phyloP scores from a whole-genome alignment of 2,329 filamentous ascomycete species.

The Triangularia setosa region DNA sequence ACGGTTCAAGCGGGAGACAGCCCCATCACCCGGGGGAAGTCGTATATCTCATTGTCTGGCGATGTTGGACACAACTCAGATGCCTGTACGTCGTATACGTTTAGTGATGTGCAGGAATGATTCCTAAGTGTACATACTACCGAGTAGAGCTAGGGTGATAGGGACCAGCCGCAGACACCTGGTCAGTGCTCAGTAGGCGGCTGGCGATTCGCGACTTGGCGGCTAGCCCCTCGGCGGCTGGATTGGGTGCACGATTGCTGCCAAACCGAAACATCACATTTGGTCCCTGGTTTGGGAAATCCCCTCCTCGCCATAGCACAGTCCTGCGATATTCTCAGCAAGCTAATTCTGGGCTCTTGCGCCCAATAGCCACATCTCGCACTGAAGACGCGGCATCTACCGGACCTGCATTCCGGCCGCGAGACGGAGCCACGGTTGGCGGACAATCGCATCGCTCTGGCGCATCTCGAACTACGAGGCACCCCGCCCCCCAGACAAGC shows the following conservation, averaged over 20 bases:
- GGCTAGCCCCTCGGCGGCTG: not conserved
- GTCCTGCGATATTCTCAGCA: not conserved
- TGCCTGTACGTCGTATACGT: not conserved
- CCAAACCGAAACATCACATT: constrained; percentile 11
- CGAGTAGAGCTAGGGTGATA: not conserved
- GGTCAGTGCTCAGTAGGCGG: constrained; percentile 8
- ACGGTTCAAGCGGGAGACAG: not conserved
- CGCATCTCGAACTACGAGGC: not conserved
- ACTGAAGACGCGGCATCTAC: not conserved
- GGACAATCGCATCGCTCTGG: not conserved
- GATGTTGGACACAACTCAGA: not conserved
- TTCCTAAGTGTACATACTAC: not conserved
- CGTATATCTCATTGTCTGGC: too few relatives aligned
- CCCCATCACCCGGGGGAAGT: too few relatives aligned
- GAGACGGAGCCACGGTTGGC: not conserved
- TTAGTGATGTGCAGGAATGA: too few relatives aligned
- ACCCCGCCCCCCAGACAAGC: constrained; percentile 1
- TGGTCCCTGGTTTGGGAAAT: not conserved
- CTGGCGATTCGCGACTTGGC: constrained; percentile 2
- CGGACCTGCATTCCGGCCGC: not conserved
- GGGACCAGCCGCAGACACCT: constrained; percentile 3
- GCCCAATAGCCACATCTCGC: constrained; percentile 14
- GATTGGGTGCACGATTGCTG: constrained; percentile 12
- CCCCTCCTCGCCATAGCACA: not conserved
- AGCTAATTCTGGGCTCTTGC: constrained; percentile 12